Evolutionary conservation across 306 rosid species (phyloP).

Genomic region (Leucaena leucocephala): DNA sequence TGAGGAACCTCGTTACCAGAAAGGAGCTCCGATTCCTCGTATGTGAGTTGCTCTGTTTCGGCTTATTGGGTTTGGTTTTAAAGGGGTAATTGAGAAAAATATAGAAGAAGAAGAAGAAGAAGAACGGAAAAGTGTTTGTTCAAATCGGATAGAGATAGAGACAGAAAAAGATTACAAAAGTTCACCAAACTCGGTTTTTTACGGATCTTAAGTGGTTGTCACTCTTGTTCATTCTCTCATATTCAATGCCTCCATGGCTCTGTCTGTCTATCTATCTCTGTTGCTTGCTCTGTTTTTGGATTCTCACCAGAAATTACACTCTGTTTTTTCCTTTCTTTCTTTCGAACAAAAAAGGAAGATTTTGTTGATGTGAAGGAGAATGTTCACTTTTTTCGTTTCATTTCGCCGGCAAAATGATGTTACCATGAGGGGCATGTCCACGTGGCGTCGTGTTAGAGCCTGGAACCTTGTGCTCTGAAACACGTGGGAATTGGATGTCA

Average conservation of each 20-base stretch:
- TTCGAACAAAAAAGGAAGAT: not conserved
- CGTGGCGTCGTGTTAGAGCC: not conserved
- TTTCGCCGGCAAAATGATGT: constrained; percentile 36
- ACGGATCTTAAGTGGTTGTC: constrained; percentile 59
- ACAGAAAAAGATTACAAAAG: constrained; percentile 26
- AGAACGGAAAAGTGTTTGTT: not conserved
- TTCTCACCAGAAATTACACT: not conserved
- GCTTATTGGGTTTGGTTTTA: not conserved
- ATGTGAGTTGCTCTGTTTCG: constrained; percentile 14
- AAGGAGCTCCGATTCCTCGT: constrained; percentile 69
- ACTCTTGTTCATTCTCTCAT: constrained; percentile 25
- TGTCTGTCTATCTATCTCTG: constrained; percentile 24
- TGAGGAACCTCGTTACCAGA: constrained; percentile 62
- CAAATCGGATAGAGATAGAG: constrained; percentile 24
- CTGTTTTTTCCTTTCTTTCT: not conserved
- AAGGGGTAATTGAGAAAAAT: not conserved
- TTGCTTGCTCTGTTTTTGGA: constrained; percentile 7
- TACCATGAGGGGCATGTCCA: not conserved
- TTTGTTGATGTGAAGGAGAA: not conserved
- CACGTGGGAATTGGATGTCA: constrained; percentile 10
- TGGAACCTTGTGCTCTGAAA: not conserved
- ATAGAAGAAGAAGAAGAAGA: not conserved
- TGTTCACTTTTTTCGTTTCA: not conserved
- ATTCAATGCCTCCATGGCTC: constrained; percentile 33
- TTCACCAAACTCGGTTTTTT: constrained; percentile 25